phyloP scores from a whole-genome alignment of 306 rosid genomes.

The Cucumis melo region DNA sequence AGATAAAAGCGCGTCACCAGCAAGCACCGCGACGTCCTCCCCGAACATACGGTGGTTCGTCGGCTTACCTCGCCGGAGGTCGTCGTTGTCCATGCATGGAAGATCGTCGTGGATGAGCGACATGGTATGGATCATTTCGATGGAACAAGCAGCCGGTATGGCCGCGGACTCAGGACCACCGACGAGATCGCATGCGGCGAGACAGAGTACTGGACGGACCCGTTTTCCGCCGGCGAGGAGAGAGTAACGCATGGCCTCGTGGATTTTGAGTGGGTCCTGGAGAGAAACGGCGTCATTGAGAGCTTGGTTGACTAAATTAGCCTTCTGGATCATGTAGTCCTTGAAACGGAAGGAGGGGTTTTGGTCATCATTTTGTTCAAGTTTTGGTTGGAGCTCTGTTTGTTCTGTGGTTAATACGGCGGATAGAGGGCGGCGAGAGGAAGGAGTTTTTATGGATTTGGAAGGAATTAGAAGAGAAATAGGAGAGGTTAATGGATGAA shows the following conservation, averaged over 20 bases:
- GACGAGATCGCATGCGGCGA: conserved; percentile 46
- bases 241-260: conserved; percentile 51
- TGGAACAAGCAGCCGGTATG: conserved; percentile 38
- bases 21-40: conserved; percentile 39
- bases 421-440: conserved; percentile 1
- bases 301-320: conserved; percentile 24
- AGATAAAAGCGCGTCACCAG: conserved; percentile 40
- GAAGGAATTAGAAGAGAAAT: conserved; percentile 1
- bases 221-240: conserved; percentile 60
- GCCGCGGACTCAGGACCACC: conserved; percentile 25
- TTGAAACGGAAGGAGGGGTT: conserved; percentile 24
- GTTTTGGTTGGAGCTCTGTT: neutral
- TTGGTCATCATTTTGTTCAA: neutral
- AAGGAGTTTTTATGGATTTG: neutral
- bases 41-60: conserved; percentile 43
- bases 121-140: conserved; percentile 62
- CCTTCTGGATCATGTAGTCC: conserved; percentile 28
- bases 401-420: conserved; percentile 13
- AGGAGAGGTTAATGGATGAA: neutral
- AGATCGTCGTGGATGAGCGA: conserved; percentile 50
- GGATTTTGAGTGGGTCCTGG: conserved; percentile 29
- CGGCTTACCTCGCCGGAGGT: conserved; percentile 47
- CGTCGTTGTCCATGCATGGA: conserved; percentile 64
- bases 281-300: conserved; percentile 25
- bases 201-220: conserved; percentile 40